These are phyloP conservation scores for Phyllosticta paracitricarpa DNA, from an alignment of 2,329 filamentous ascomycete genomes.

Conservation along the genomic window DNA sequence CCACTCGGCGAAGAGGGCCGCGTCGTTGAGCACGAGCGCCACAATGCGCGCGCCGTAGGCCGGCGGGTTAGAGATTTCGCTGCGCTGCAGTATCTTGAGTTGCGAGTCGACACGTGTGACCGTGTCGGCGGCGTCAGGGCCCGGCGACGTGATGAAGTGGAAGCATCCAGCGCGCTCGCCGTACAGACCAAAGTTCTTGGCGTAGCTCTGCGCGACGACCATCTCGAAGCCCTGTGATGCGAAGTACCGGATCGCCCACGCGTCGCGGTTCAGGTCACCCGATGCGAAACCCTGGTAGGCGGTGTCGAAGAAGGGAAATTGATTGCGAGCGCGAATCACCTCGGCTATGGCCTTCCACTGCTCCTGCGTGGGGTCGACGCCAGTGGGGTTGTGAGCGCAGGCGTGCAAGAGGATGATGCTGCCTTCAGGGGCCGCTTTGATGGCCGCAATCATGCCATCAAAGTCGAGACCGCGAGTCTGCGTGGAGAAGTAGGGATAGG, in stretches of 20 bases:
- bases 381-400: conserved; percentile 96
- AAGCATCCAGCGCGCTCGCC: conserved; percentile 94
- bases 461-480: conserved; percentile 87
- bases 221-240: conserved; percentile 76
- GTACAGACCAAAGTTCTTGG: conserved; percentile 67
- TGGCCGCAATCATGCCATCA: conserved; percentile 67
- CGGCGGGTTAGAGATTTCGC: conserved; percentile 94
- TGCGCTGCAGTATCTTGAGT: conserved; percentile 86
- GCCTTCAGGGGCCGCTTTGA: conserved; percentile 59
- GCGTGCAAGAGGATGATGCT: conserved; percentile 88
- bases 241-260: conserved; percentile 90
- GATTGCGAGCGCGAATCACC: conserved; percentile 64
- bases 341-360: conserved; percentile 88
- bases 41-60: conserved; percentile 90
- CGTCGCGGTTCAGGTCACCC: conserved; percentile 74
- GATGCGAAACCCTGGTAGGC: conserved; percentile 98
- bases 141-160: conserved; percentile 76
- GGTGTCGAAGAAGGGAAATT: conserved; percentile 97
- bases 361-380: conserved; percentile 84
- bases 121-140: conserved; percentile 53
- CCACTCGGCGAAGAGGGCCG: conserved; percentile 77
- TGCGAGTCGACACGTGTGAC: conserved; percentile 66
- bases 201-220: conserved; percentile 43
- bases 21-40: conserved; percentile 72
- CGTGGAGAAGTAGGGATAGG: conserved; percentile 91